Conservation (phyloP, 495 filamentous ascomycete genomes). For the Aspergillus egyptiacus region DNA sequence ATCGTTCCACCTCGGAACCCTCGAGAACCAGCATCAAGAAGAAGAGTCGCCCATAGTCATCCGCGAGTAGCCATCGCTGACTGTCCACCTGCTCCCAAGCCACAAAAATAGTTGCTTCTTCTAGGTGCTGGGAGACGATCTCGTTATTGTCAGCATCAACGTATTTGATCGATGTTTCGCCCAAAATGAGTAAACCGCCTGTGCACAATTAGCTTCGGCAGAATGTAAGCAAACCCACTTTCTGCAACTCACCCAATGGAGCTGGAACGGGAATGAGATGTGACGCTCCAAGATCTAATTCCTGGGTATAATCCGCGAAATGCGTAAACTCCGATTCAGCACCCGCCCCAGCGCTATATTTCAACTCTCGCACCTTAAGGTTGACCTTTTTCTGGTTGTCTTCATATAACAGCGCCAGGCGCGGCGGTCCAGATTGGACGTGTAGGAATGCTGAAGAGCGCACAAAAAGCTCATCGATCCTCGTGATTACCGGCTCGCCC, state of each 20-base stretch:
- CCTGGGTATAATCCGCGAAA: constrained; percentile 44
- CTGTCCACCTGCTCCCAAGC: constrained; percentile 81
- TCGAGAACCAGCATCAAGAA: constrained; percentile 66
- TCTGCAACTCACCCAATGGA: constrained; percentile 43
- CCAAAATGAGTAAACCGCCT: constrained; percentile 75
- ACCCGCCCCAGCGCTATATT: constrained; percentile 42
- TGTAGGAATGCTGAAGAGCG: constrained; percentile 76
- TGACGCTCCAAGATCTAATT: constrained; percentile 66
- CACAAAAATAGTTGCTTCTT: constrained; percentile 74
- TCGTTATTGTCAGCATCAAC: constrained; percentile 65
- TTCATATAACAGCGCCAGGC: constrained; percentile 78
- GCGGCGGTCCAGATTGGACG: constrained; percentile 62
- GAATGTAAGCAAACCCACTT: background rate
- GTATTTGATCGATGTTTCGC: constrained; percentile 79
- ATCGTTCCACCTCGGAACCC: constrained; percentile 55
- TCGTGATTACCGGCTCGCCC: constrained; percentile 61
- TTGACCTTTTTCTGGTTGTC: constrained; percentile 58
- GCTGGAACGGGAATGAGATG: constrained; percentile 79
- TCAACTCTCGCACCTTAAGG: constrained; percentile 54
- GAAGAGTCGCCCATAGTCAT: constrained; percentile 81
- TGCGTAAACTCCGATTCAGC: constrained; percentile 49
- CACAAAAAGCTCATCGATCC: constrained; percentile 83
- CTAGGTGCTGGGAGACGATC: constrained; percentile 52
- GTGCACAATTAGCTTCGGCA: constrained; percentile 15
- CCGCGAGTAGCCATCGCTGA: constrained; percentile 75